Percentiles rank a stretch among this genome's conserved stretches.
Conservation (phyloP, 2,329 filamentous ascomycete genomes). For the Pleoardoris graminearum region DNA sequence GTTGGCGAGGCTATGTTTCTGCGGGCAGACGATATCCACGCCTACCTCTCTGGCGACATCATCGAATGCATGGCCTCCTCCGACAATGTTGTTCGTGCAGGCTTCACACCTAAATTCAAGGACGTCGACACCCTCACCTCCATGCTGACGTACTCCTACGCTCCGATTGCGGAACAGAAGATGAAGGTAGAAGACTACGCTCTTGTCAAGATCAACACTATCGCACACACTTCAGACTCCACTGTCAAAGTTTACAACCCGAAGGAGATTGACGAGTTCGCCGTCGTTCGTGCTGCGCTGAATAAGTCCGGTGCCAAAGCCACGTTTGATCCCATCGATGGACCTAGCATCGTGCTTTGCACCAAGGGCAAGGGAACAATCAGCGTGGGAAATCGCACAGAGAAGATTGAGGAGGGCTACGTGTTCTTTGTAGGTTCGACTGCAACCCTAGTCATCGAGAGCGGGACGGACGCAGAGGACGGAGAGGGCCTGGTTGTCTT, state of each 20-base stretch:
- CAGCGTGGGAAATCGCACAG: slow-evolving; percentile 77
- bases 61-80: slow-evolving; percentile 99
- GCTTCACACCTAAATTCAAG: slow-evolving; percentile 98
- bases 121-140: slow-evolving; percentile 85
- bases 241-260: slow-evolving; percentile 82
- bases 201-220: slow-evolving; percentile 79
- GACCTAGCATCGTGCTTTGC: slow-evolving; percentile 91
- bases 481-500: slow-evolving; percentile 78
- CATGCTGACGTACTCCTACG: slow-evolving; percentile 94
- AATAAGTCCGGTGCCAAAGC: slow-evolving; percentile 73
- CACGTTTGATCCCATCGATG: slow-evolving; percentile 83
- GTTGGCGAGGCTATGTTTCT: slow-evolving; percentile 95
- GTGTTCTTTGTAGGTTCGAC: slow-evolving; percentile 76
- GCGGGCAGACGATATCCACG: slow-evolving; percentile 95
- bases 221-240: slow-evolving; percentile 77
- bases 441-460: slow-evolving; percentile 80
- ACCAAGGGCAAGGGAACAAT: slow-evolving; percentile 83
- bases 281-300: slow-evolving; percentile 79
- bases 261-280: slow-evolving; percentile 96
- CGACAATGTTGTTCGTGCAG: slow-evolving; percentile 97
- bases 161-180: slow-evolving; percentile 93
- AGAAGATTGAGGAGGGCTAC: slow-evolving; percentile 62
- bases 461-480: slow-evolving; percentile 50
- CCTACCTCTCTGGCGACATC: slow-evolving; percentile 90
- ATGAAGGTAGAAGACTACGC: slow-evolving; percentile 85